These are phyloP conservation scores for Capronia epimyces DNA, from an alignment of 2,329 filamentous ascomycete genomes.

Conservation along the genomic window DNA sequence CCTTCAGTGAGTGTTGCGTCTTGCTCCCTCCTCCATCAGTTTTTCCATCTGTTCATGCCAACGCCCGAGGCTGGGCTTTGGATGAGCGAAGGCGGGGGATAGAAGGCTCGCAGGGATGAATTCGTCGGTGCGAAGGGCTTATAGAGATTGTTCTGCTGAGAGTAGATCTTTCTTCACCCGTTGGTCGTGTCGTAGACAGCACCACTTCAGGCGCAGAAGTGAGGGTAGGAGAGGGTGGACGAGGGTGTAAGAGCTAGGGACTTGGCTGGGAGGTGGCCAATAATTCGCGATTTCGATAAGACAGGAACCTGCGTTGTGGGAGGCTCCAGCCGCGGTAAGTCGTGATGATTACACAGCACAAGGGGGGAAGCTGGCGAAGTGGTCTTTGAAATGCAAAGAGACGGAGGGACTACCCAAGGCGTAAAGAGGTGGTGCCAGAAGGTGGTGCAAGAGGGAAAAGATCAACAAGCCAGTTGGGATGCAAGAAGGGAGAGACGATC, in stretches of 20 bases:
- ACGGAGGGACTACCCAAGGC: background rate
- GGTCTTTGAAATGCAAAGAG: background rate
- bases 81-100: background rate
- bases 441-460: background rate
- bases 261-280: background rate
- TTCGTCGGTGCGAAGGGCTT: background rate
- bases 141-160: no score
- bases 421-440: background rate
- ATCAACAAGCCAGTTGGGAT: background rate
- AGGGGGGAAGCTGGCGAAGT: background rate
- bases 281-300: background rate
- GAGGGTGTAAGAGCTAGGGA: background rate
- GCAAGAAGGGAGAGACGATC: background rate
- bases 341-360: background rate
- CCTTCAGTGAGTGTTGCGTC: background rate
- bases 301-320: background rate
- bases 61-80: background rate
- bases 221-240: background rate
- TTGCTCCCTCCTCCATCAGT: conserved; percentile 8
- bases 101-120: background rate
- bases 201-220: background rate
- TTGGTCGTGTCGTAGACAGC: background rate
- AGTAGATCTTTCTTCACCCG: background rate
- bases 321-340: background rate
- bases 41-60: conserved; percentile 6